Base-by-base conservation (phyloP, 768 basidiomycete genomes). In the Coprinellus micaceus region DNA sequence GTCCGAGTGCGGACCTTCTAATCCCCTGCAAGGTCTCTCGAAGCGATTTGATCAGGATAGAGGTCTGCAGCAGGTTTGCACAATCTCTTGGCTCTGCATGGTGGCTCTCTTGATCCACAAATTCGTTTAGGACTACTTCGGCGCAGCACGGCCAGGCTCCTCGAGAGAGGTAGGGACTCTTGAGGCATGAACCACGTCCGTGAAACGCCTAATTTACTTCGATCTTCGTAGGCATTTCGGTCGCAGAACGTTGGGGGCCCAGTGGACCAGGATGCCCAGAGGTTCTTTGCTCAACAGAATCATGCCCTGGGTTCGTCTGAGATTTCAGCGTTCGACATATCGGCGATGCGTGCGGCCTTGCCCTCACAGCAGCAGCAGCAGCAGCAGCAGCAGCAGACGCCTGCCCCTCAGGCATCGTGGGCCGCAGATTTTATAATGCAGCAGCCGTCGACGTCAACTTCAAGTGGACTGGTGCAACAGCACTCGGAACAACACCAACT, bases 1-100 rank as follows among this genome's bases (percentile, higher is more conserved):
- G 40, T 77, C 89, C 1, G 91, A 93, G 43, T 96, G 93, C 61
- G 94, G 94, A 0, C 92, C 94, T 5, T 81, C 82, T 0, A 96
- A 94, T 67, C 84, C 91, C 11, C 70, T 96, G 17, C 89, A 91
- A 64, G 82, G 79, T 15, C 81, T 96, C 4, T 79, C 88, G 0
- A 94, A 94, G 66, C 78, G 81, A 44, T 86, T 93, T 59, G 89
- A 91, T 60, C 78, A 81, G 43, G 92, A 94, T 67, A 79, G 89
- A 63, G 89, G 89, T 9, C 65, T 82, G 1, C 89, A 91, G 67
- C 90, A 91, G 77, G 91, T 92, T 22, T 17, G 45, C 44, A 17
- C 40, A 22, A 54, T 29, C 15, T 36, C 12, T 24, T 26, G 68
- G 64, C n/a, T 21, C n/a, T n/a, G n/a, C n/a, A n/a, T n/a, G n/a